These are phyloP conservation scores for Blastobotrys niveus DNA, from an alignment of 1,139 yeast genomes.

Conservation along the genomic window DNA sequence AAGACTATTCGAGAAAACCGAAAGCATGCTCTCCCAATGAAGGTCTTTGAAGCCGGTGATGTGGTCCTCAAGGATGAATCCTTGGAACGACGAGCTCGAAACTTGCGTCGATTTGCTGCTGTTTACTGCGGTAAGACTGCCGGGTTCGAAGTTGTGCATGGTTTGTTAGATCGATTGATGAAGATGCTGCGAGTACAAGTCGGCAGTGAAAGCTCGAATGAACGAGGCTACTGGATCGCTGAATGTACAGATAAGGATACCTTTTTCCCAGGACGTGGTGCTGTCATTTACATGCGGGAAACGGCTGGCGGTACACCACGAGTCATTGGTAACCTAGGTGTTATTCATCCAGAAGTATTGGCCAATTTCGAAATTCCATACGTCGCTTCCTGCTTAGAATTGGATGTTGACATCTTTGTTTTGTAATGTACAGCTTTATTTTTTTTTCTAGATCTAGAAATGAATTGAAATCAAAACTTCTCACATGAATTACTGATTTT, in stretches of 20 bases:
- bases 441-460: too few relatives aligned
- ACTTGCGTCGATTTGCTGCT: slow-evolving; percentile 94
- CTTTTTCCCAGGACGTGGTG: slow-evolving; percentile 97
- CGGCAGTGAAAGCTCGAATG: slow-evolving; percentile 52
- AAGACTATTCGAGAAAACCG: slow-evolving; percentile 95
- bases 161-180: slow-evolving; percentile 91
- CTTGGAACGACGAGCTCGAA: slow-evolving; percentile 83
- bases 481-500: too few relatives aligned
- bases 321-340: slow-evolving; percentile 79
- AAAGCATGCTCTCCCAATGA: slow-evolving; percentile 90
- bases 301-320: slow-evolving; percentile 38
- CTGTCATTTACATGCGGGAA: slow-evolving; percentile 69
- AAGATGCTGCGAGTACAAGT: slow-evolving; percentile 89
- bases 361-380: slow-evolving; percentile 82
- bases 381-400: slow-evolving; percentile 80
- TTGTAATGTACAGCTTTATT: too few relatives aligned
- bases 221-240: slow-evolving; percentile 57
- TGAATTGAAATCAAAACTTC: background rate
- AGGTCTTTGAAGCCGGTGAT: slow-evolving; percentile 93
- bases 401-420: slow-evolving; percentile 57
- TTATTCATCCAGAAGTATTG: slow-evolving; percentile 92
- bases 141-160: slow-evolving; percentile 93
- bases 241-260: slow-evolving; percentile 42
- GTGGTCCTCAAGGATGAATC: slow-evolving; percentile 77
- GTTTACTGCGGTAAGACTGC: slow-evolving; percentile 90